Evolutionary conservation across 2,329 filamentous ascomycete genomes (phyloP), one percentile per base, ranked within the genome.

Genomic region (Botrytis fragariae): DNA sequence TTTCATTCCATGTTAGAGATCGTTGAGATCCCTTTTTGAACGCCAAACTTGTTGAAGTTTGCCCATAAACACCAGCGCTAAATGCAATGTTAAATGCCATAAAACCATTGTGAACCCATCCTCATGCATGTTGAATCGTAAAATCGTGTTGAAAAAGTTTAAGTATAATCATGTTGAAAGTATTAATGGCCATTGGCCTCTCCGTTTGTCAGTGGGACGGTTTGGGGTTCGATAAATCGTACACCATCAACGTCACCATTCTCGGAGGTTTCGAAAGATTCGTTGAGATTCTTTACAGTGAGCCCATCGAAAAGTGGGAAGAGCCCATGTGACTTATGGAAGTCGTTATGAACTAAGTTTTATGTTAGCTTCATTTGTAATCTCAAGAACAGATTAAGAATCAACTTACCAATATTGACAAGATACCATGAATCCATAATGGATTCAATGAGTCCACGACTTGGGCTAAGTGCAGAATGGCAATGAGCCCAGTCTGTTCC

Each of bases 401-500:
- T 61, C 73, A 73, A 82, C 91, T 85, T 86, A 95, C 93, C 93
- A 79, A 99, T 97, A 81, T 99, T 99, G 78, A 99, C 89, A 74
- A 99, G 86, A 81, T 94, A 95, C 94, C 95, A 99, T 70, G 90
- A 90, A 74, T 95, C 91, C 89, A 98, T 96, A 75, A 98, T 87
- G 71, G 88, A 87, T 78, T 95, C 89, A 76, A 99, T 92, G 75
- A 98, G 84, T 75, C 90, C 87, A 71, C 95, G 89, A 80, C 93
- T 97, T 45, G 93, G 90, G 76, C 90, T 94, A 74, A 86, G 86
- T 74, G 91, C 86, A 54, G 94, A 89, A 81, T 97, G 94, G 82
- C 96, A 99, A 79, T 93, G 93, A 35, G 93, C 93, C 96, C 96
- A 99, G 81, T 99, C 95, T 73, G 92, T 88, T 72, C 96, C 96